Conservation (phyloP, 495 filamentous ascomycete genomes). For the Sphaerosporella brunnea region DNA sequence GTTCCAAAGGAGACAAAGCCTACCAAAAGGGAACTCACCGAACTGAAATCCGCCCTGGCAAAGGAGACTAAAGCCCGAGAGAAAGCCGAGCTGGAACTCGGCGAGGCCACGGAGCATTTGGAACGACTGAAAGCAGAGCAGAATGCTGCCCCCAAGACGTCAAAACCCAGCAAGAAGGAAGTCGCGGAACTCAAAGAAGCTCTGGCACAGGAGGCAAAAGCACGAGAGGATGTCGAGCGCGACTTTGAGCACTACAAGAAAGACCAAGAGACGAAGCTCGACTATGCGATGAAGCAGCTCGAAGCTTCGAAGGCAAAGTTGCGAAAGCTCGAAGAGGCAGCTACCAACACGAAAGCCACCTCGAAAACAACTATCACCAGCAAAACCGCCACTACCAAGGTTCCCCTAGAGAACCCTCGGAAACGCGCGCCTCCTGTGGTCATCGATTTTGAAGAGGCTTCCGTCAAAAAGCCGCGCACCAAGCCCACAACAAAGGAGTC, state of each 20-base stretch:
- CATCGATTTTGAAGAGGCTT: slow-evolving; percentile 17
- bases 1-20: slow-evolving; percentile 39
- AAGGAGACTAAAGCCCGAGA: slow-evolving; percentile 27
- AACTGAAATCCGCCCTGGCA: slow-evolving; percentile 6
- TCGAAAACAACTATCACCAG: background rate
- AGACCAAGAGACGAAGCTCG: background rate
- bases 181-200: slow-evolving; percentile 62
- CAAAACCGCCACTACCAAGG: background rate
- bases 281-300: background rate
- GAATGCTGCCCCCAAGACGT: slow-evolving; percentile 9
- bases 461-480: slow-evolving; percentile 14
- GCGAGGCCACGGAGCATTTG: slow-evolving; percentile 26
- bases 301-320: slow-evolving; percentile 1
- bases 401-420: slow-evolving; percentile 2
- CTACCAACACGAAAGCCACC: background rate
- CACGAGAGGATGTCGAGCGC: slow-evolving; percentile 29
- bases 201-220: slow-evolving; percentile 74
- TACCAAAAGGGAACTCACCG: slow-evolving; percentile 8
- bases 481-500: slow-evolving; percentile 1
- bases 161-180: slow-evolving; percentile 34
- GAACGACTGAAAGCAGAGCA: slow-evolving; percentile 16
- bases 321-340: background rate
- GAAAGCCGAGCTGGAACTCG: slow-evolving; percentile 12
- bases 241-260: background rate
- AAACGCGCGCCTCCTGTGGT: slow-evolving; percentile 13